Base-by-base conservation (phyloP, 2,329 filamentous ascomycete species). In the Blastomyces percursus region DNA sequence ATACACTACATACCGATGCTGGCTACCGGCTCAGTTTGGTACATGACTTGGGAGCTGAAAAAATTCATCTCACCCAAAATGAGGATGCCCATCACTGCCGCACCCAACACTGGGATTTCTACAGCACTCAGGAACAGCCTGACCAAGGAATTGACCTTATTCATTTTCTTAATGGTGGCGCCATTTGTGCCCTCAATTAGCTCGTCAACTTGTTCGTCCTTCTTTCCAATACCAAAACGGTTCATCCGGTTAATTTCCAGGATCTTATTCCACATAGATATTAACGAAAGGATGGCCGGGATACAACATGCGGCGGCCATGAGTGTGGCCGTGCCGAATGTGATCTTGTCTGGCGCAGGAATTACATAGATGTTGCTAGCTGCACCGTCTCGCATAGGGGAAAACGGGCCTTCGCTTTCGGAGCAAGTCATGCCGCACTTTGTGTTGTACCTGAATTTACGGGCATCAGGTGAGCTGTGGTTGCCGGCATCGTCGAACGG, bases 291-390 rank as follows among this genome's bases (percentile, higher is more conserved):
- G 11, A 88, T 80, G 1, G 85, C 83, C 0, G 85, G 84, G 2
- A 89, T 81, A 63, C 84, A 88, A 64, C 84, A 87, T 1, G 82
- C 86, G 1, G 85, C 84, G 0, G 84, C 80, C 1, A 88, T 74
- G 1, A 88, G 78, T 9, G 82, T 86, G 0, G 78, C 83, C 0
- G 84, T 79, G 56, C 81, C 80, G 68, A 87, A 87, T 0, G 80
- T 82, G 30, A 89, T 73, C 12, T 71, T 75, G 3, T 74, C 66
- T 0, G 86, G 86, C 0, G 78, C 79, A 0, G 84, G 84, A 30
- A 88, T 81, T 2, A 88, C 80, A 59, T 84, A 86, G 21, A 88
- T 84, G 57, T 87, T 81, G 66, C 82, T 81, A 0, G 82, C 81
- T 0, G 84, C 77, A 2, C 79, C 82, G 1, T 74, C 69, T 60